Evolutionary conservation across 441 rosid species (phyloP), one percentile per base, ranked within the genome.

Genomic region (Eruca vesicaria): DNA sequence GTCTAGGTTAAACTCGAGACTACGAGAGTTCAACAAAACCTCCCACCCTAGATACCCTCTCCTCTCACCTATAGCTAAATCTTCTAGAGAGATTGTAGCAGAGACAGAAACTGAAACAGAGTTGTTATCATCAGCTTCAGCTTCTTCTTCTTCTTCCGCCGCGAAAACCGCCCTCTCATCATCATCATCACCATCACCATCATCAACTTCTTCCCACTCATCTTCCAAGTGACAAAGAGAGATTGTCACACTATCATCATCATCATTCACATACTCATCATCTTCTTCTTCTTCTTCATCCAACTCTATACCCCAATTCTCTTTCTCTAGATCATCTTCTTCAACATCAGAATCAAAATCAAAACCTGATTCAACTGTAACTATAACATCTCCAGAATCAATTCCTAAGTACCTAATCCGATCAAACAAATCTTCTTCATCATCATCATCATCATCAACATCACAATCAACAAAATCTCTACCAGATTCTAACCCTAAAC

Each of bases 1-100:
- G 19, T 84, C 96, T 0, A 79, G 82, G 78, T 66, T 83, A 4
- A 81, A 69, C 60, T 83, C 95, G 80, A 89, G 84, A 74, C 86
- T 86, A 80, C 79, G 82, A 28, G 90, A 80, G 76, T 89, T 84
- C 85, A 89, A 78, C 71, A 94, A 69, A 71, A 94, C 88, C 71
- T 92, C 94, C 98, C 97, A 94, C 65, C 84, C 94, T 66, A 81
- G 21, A 33, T 78, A 83, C 15, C 84, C 85, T 4, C 73, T 79
- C 60, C 87, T 82, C 80, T 84, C 92, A 5, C 80, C 86, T 55
- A 60, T 65, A 4, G 66, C 86, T 63, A 68, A 19, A 73, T 90
- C 97, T 63, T 84, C 97, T 1, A 78, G 85, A 28, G 88, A 87
- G 80, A 85, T 80, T 0, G 79, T 61, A 0, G 92, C 92, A 4